Percentiles rank a stretch among this genome's conserved stretches.
Evolutionary conservation across 1,139 yeast genomes (phyloP).

Genomic region (Diutina sp.): DNA sequence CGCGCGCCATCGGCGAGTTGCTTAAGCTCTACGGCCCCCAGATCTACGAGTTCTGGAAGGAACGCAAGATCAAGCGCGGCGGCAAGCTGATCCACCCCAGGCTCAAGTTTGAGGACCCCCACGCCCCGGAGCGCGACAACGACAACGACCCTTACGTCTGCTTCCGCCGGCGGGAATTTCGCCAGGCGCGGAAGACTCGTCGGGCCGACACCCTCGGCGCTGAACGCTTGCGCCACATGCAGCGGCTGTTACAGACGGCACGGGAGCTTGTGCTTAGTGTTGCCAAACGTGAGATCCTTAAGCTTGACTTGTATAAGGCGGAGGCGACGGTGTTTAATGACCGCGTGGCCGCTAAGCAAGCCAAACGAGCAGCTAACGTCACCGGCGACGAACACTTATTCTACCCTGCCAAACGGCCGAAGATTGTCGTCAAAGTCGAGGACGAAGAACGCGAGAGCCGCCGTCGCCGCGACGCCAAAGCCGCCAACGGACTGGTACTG

Average conservation of each 20-base stretch:
- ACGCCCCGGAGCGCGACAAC: constrained; percentile 64
- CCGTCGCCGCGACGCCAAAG: background rate
- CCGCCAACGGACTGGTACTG: background rate
- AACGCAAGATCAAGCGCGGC: constrained; percentile 52
- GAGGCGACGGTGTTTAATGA: constrained; percentile 57
- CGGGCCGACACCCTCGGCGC: constrained; percentile 87
- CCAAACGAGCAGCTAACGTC: constrained; percentile 65
- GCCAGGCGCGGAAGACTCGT: constrained; percentile 94
- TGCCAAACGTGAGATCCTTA: constrained; percentile 61
- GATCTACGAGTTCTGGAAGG: constrained; percentile 75
- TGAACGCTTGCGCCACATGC: constrained; percentile 66
- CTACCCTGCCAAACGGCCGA: constrained; percentile 68
- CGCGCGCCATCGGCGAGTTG: constrained; percentile 38
- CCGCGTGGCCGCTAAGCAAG: constrained; percentile 56
- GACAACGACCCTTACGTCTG: constrained; percentile 93
- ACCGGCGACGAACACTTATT: constrained; percentile 80
- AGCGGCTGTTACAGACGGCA: constrained; percentile 68
- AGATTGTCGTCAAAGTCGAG: constrained; percentile 26
- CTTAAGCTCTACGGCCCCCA: constrained; percentile 53
- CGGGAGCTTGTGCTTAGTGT: constrained; percentile 57
- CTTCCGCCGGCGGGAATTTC: constrained; percentile 88
- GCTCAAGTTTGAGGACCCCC: constrained; percentile 74
- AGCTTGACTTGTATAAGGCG: constrained; percentile 41
- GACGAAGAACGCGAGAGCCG: constrained; percentile 16
- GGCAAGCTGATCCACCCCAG: constrained; percentile 68